Evolutionary conservation across 371 early-diverging fungal genomes (phyloP).

Genomic region (Massospora cicadina): DNA sequence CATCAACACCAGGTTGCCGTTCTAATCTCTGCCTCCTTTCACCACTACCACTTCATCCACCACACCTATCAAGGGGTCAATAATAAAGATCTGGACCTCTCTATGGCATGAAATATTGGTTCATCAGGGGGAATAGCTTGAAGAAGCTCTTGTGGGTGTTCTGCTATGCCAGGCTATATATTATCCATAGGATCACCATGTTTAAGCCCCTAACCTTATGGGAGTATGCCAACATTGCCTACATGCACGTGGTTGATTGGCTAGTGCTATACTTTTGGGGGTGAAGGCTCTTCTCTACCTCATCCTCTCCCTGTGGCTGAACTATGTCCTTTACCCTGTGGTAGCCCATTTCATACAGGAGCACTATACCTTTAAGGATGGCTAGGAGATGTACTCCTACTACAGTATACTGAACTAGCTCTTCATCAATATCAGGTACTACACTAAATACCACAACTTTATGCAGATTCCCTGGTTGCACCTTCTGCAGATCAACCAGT

Average conservation of each 20-base stretch:
- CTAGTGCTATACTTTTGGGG: constrained; percentile 43
- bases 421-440: constrained; percentile 79
- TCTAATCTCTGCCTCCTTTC: no score
- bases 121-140: no score
- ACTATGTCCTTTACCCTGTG: constrained; percentile 84
- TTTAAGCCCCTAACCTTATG: constrained; percentile 50
- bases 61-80: no score
- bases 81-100: no score
- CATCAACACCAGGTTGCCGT: no score
- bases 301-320: constrained; percentile 60
- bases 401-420: constrained; percentile 77
- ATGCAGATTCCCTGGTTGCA: constrained; percentile 71
- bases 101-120: no score
- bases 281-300: constrained; percentile 51
- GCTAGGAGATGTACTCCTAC: constrained; percentile 96
- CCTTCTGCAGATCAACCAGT: constrained; percentile 55
- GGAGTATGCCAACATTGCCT: constrained; percentile 65
- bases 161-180: constrained; percentile 85
- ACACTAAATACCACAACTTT: constrained; percentile 96
- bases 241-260: constrained; percentile 37
- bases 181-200: constrained; percentile 67
- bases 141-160: no score
- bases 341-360: constrained; percentile 97
- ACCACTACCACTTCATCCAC: no score
- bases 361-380: constrained; percentile 89